Percentiles rank a stretch among this genome's conserved stretches.
phyloP scores from a whole-genome alignment of 192 early-diverging fungal genomes.

The Podila horticola region DNA sequence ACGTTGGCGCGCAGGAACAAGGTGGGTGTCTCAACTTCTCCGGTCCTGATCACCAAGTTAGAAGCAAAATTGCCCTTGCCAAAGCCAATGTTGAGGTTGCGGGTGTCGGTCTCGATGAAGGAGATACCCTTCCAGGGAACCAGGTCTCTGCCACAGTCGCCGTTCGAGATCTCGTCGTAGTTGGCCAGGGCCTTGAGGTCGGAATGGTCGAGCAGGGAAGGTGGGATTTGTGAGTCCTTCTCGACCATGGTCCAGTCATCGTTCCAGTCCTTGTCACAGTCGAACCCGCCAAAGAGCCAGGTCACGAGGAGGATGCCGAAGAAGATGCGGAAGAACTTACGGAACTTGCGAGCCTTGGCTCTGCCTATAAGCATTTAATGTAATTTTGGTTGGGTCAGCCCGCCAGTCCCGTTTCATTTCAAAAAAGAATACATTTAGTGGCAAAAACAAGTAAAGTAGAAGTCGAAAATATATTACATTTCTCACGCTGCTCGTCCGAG shows the following conservation, averaged over 20 bases:
- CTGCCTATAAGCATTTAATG: conserved; percentile 12
- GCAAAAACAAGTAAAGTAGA: background rate
- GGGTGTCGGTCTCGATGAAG: background rate
- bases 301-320: conserved; percentile 11
- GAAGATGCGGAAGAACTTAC: conserved; percentile 2
- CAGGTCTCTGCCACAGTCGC: conserved; percentile 4
- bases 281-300: conserved; percentile 6
- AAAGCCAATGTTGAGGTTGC: conserved; percentile 14
- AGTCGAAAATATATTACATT: background rate
- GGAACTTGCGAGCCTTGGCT: conserved; percentile 22
- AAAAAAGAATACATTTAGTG: background rate
- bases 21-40: conserved; percentile 15
- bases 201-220: background rate
- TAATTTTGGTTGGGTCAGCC: no score
- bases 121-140: conserved; percentile 29
- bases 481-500: conserved; percentile 3
- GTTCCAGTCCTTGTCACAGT: background rate
- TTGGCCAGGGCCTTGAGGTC: background rate
- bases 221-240: background rate
- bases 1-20: conserved; percentile 32
- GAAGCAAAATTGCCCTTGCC: conserved; percentile 32
- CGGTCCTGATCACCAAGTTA: conserved; percentile 14
- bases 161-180: background rate
- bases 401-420: no score
- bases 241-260: background rate